Evolutionary conservation across 331 rosid species (phyloP), one percentile per base, ranked within the genome.

Genomic region (Arachis monticola): DNA sequence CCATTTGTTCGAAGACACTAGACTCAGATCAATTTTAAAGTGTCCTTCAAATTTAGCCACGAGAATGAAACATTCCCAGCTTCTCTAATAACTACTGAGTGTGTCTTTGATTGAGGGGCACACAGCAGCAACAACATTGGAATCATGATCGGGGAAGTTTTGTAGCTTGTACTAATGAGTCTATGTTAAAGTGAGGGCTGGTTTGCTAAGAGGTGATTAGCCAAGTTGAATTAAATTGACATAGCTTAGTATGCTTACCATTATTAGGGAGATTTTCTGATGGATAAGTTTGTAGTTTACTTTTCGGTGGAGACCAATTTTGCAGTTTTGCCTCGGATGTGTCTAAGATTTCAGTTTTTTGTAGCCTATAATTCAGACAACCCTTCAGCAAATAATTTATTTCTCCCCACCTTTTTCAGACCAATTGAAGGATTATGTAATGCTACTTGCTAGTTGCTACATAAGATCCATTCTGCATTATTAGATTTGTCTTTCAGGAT

Each of bases 131-230:
- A 13, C 67, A 14, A n/a, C 55, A 70, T 17, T 67, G 81, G 79
- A 77, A 74, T 63, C 72, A 44, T 70, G 58, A 57, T 71, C 52
- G 8, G 64, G 51, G 57, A 75, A 78, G 74, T 75, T 75, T 78
- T 74, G 82, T 75, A 69, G 60, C 73, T 59, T 75, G 75, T 78
- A 73, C 74, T 71, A 67, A 70, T 78, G 72, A 35, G 38, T 71
- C 74, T 74, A n/a, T 81, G 79, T 83, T 83, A 70, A 50, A 62
- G 63, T 56, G 77, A 81, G 77, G 81, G 55, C 67, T 5, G 40
- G 22, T 51, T 73, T 72, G 66, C 53, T 40, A 46, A 68, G 75
- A 63, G 77, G 62, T 73, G 62, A 60, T 67, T 67, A 72, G 69
- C 64, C 70, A 60, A 52, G 69, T 81, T 74, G 66, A 78, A 70